These are phyloP conservation scores for Fraxinus xanthoxyloides DNA, from an alignment of 305 asterid species.

Conservation along the genomic window DNA sequence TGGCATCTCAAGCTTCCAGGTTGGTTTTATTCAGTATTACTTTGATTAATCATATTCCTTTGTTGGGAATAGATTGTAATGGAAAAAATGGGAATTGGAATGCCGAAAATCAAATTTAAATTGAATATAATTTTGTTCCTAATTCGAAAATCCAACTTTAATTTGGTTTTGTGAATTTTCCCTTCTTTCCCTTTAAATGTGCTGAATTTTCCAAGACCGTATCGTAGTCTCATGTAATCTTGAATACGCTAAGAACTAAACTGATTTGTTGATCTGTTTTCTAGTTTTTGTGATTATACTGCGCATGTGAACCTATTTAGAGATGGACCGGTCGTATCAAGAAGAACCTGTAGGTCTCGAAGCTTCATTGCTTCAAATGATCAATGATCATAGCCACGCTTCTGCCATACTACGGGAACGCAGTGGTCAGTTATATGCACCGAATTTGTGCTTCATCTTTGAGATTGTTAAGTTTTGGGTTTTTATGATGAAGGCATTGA, in stretches of 20 bases:
- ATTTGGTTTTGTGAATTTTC: neutral
- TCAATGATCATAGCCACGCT: conserved; percentile 53
- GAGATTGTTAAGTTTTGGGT: neutral
- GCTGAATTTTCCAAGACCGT: neutral
- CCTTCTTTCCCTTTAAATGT: neutral
- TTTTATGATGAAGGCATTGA: neutral
- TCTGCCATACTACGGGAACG: conserved; percentile 49
- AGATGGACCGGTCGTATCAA: conserved; percentile 11
- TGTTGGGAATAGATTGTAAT: neutral
- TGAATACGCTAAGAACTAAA: neutral
- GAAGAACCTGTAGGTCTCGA: conserved; percentile 57
- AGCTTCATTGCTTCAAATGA: conserved; percentile 63
- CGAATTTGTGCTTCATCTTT: neutral
- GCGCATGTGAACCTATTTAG: neutral
- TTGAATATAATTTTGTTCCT: neutral
- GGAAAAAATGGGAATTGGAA: neutral
- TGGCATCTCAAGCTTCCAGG: neutral
- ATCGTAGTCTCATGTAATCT: neutral
- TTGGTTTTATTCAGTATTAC: neutral
- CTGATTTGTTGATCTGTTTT: neutral
- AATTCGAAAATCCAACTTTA: neutral
- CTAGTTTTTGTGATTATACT: neutral
- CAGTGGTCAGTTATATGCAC: conserved; percentile 41
- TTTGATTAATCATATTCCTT: neutral
- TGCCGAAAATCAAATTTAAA: neutral